Evolutionary conservation across 768 basidiomycete genomes (phyloP), one percentile per base, ranked within the genome.

Genomic region (Amanita muscaria): DNA sequence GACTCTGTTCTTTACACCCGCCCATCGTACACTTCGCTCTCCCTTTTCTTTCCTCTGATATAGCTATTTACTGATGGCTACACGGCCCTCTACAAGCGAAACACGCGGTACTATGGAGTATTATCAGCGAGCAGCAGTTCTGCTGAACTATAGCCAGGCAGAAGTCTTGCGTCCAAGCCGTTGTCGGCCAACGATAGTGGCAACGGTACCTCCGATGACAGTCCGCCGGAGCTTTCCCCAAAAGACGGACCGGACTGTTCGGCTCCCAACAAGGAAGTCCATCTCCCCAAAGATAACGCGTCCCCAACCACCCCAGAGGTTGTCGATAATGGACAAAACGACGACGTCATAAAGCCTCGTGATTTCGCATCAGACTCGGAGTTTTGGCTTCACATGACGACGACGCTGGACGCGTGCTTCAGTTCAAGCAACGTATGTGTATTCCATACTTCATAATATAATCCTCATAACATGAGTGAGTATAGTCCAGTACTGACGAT

Each of bases 311-410:
- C n/a, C n/a, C n/a, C n/a, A n/a, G n/a, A n/a, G n/a, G n/a, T n/a
- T n/a, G n/a, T n/a, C n/a, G n/a, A n/a, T n/a, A n/a, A n/a, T n/a
- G n/a, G n/a, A n/a, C n/a, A n/a, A n/a, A n/a, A n/a, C n/a, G n/a
- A n/a, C n/a, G n/a, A n/a, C n/a, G n/a, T n/a, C n/a, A n/a, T n/a
- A n/a, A n/a, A n/a, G n/a, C n/a, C n/a, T n/a, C n/a, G n/a, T n/a
- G n/a, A n/a, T n/a, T n/a, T n/a, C n/a, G n/a, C 70, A 76, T 10
- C 75, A 77, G 46, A 57, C 67, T 14, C 75, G 3, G 25, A 77
- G 48, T 71, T 79, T 48, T 81, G 79, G 79, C 46, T 71, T 22
- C 74, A 73, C 51, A 80, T 83, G 78, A 66, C 67, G 4, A 70
- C 74, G 9, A 73, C 72, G 2, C 59, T 80, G 24, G 73, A 78